phyloP scores from a whole-genome alignment of 495 filamentous ascomycete species.

The Talaromyces borbonicus region DNA sequence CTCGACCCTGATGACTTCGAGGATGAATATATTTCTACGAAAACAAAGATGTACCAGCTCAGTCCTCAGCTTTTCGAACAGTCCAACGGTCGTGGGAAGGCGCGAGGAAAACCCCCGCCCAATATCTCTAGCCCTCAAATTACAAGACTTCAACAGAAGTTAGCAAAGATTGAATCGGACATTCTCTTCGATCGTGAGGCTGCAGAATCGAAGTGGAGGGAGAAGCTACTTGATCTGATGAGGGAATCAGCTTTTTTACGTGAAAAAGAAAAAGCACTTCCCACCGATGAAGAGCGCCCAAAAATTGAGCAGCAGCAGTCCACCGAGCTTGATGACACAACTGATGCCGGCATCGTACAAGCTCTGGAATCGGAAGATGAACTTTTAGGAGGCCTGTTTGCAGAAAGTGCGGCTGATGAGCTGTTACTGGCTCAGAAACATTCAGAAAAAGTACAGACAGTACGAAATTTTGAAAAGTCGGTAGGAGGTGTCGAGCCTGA shows the following conservation, averaged over 20 bases:
- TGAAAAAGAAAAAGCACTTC: conserved; percentile 13
- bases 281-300: too few relatives aligned
- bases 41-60: conserved; percentile 60
- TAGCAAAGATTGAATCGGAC: conserved; percentile 71
- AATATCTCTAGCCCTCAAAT: conserved; percentile 37
- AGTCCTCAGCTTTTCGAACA: conserved; percentile 49
- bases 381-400: conserved; percentile 62
- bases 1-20: conserved; percentile 64
- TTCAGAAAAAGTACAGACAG: conserved; percentile 28
- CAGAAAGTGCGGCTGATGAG: conserved; percentile 32
- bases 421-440: conserved; percentile 14
- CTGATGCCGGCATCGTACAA: conserved; percentile 38
- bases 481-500: conserved; percentile 55
- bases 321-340: conserved; percentile 35
- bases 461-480: conserved; percentile 79
- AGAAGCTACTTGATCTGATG: conserved; percentile 55
- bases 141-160: conserved; percentile 55
- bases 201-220: conserved; percentile 66
- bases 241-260: conserved; percentile 39
- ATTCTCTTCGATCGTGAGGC: conserved; percentile 72
- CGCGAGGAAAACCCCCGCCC: conserved; percentile 16
- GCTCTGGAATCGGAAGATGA: conserved; percentile 43
- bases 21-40: conserved; percentile 61
- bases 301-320: conserved; percentile 15
- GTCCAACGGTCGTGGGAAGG: conserved; percentile 30